Evolutionary conservation across 78 protist species (phyloP), one percentile per base, ranked within the genome.

Genomic region (Parvularia atlantis): DNA sequence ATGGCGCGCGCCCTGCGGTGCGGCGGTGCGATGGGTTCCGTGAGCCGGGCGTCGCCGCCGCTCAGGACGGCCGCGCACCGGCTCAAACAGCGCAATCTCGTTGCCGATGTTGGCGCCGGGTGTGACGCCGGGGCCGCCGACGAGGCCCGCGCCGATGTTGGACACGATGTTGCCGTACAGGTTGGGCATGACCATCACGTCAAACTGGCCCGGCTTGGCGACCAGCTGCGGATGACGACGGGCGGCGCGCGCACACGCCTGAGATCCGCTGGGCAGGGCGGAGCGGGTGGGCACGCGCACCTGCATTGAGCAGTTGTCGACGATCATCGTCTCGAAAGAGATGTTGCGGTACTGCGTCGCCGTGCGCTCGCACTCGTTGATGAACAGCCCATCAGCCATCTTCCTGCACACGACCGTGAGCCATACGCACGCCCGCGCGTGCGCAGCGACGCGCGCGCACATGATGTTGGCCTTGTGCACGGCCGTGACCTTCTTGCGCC

Each of bases 401-500:
- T 74, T 71, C 65, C 64, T 59, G 40, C 20, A 31, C 3, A 30
- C 16, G 41, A 3, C 46, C 2, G 37, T 16, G 13, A 36, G 14
- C 2, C 36, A 28, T 7, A 59, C 3, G 16, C 40, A 31, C 26
- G 16, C 40, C 5, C 9, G n/a, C 31, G 7, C 19, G 17, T 2
- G 57, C 57, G 17, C 31, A 50, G 57, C n/a, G 9, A 50, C 40
- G 14, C 20, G 40, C 22, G 28, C 84, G 20, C 65, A 80, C 87
- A 83, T 79, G 59, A 89, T 83, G 82, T 89, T 89, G 33, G 94
- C 90, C 80, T 89, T 89, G 89, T 89, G 90, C 31, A 89, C 63
- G 17, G 77, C 85, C 22, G 91, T 85, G 4, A 89, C 91, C 78
- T 77, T 80, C 85, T 78, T 80, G 58, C 90, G 65, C 39, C 71